A percentile compares a stretch with the other conserved stretches of the same genome.
Evolutionary conservation across 495 filamentous ascomycete genomes (phyloP).

Genomic region (Cercophora scortea): DNA sequence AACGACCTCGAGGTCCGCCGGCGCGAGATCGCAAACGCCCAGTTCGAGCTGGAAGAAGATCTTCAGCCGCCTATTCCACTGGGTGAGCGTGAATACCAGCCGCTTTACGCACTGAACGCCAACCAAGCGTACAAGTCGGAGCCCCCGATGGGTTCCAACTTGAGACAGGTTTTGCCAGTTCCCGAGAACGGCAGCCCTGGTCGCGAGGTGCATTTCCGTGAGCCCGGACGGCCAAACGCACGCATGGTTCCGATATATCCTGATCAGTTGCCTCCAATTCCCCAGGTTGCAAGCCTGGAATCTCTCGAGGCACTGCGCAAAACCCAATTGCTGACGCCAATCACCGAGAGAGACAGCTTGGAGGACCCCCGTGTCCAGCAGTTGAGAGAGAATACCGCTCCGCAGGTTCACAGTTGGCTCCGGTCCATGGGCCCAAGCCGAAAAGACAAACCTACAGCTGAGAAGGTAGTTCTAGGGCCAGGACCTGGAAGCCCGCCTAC

Average conservation of each 20-base stretch:
- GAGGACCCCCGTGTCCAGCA: conserved; percentile 7
- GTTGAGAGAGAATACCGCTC: conserved; percentile 6
- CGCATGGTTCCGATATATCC: conserved; percentile 10
- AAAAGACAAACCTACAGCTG: background rate
- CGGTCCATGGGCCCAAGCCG: conserved; percentile 3
- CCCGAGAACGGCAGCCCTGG: background rate
- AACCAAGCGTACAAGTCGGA: conserved; percentile 10
- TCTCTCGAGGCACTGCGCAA: conserved; percentile 5
- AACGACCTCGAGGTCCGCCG: conserved; percentile 17
- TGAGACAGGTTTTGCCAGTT: background rate
- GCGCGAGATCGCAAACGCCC: conserved; percentile 8
- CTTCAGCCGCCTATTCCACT: conserved; percentile 7
- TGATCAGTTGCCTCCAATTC: conserved; percentile 5
- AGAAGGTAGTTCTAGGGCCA: conserved; percentile 1
- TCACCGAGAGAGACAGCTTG: conserved; percentile 14
- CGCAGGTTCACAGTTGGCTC: conserved; percentile 13
- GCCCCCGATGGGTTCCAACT: conserved; percentile 9
- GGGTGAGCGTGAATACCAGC: conserved; percentile 12
- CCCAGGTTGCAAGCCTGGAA: conserved; percentile 5
- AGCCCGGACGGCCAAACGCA: background rate
- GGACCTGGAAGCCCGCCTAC: conserved; percentile 3
- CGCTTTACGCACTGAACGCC: conserved; percentile 10
- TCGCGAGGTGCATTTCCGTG: conserved; percentile 3
- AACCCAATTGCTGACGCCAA: conserved; percentile 12
- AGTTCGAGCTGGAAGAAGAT: conserved; percentile 1